phyloP scores from a whole-genome alignment of 2,329 filamentous ascomycete genomes.

The Acrodontium crateriforme region DNA sequence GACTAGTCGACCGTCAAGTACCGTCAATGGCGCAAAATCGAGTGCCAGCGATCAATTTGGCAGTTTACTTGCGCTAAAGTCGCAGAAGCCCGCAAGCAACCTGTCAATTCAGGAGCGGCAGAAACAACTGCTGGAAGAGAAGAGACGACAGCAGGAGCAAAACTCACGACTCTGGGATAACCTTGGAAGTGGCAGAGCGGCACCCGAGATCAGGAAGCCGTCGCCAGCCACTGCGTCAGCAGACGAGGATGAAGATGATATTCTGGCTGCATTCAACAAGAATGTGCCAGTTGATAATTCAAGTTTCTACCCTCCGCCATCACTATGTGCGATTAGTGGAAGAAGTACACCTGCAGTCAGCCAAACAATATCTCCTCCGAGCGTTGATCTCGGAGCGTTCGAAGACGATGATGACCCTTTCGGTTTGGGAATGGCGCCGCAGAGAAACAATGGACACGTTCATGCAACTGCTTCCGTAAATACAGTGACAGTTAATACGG shows the following conservation, averaged over 20 bases:
- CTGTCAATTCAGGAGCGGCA: constrained; percentile 54
- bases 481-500: too few species aligned
- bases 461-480: constrained; percentile 5
- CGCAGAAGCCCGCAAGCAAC: constrained; percentile 50
- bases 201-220: constrained; percentile 18
- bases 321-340: constrained; percentile 23
- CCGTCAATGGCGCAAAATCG: constrained; percentile 26
- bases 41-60: constrained; percentile 63
- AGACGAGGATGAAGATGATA: constrained; percentile 39
- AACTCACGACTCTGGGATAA: constrained; percentile 56
- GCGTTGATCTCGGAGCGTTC: constrained; percentile 3
- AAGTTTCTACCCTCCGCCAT: constrained; percentile 41
- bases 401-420: constrained; percentile 76
- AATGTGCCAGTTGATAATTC: constrained; percentile 45
- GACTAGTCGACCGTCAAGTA: constrained; percentile 27
- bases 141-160: constrained; percentile 62
- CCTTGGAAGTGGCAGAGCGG: constrained; percentile 49
- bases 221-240: constrained; percentile 9
- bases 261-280: constrained; percentile 48
- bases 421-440: constrained; percentile 43
- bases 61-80: constrained; percentile 53
- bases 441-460: constrained; percentile 12
- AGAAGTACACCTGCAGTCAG: constrained; percentile 24
- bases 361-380: constrained; percentile 3
- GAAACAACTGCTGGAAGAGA: constrained; percentile 61